Evolutionary conservation across 2,329 filamentous ascomycete genomes (phyloP).

Genomic region (Alternaria gaisen): DNA sequence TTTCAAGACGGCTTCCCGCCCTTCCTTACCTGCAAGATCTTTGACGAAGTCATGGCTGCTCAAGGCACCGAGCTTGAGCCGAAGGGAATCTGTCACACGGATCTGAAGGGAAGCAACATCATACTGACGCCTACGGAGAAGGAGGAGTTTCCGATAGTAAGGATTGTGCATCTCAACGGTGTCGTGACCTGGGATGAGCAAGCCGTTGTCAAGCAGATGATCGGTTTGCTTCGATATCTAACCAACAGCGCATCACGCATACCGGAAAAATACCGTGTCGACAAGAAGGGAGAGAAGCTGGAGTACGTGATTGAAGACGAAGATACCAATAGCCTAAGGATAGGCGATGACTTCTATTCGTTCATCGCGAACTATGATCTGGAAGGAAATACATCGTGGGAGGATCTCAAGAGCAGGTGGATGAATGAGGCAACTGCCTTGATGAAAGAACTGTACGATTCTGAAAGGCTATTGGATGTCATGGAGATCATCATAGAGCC

Average conservation of each 20-base stretch:
- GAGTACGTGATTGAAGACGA: neutral
- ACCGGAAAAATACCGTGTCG: neutral
- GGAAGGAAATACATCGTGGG: neutral
- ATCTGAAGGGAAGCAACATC: neutral
- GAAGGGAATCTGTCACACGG: neutral
- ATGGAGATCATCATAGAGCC: neutral
- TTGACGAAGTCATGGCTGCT: neutral
- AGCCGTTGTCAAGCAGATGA: neutral
- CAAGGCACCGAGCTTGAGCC: neutral
- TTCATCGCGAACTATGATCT: neutral
- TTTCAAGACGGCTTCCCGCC: neutral
- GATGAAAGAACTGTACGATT: neutral
- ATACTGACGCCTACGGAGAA: neutral
- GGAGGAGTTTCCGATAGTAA: neutral
- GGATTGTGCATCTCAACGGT: neutral
- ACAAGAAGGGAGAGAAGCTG: neutral
- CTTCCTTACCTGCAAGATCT: neutral
- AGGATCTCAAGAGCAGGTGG: neutral
- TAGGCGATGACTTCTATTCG: neutral
- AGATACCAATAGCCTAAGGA: neutral
- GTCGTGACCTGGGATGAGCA: neutral
- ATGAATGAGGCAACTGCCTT: neutral
- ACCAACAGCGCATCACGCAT: neutral
- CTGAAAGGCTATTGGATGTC: neutral
- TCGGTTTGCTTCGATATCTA: neutral